Evolutionary conservation across 192 early-diverging fungal genomes (phyloP).

Genomic region (Jimgerdemannia flammicorona): DNA sequence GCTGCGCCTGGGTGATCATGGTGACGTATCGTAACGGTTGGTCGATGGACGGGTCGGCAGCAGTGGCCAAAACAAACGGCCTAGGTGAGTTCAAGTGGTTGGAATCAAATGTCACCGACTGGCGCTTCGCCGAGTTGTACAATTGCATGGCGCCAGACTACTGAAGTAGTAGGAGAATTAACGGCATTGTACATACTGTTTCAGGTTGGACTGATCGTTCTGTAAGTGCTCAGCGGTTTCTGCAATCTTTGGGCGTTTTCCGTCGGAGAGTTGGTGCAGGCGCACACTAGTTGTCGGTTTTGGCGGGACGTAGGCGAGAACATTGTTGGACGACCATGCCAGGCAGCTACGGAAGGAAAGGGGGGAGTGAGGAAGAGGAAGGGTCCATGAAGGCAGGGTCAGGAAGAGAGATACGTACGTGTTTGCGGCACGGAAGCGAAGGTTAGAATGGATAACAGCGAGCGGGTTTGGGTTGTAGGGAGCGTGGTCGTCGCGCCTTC

Average conservation of each 20-base stretch:
- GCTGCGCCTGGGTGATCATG: conserved; percentile 1
- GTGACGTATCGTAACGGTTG: not conserved
- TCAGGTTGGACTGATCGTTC: not conserved
- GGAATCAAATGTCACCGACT: too few species aligned
- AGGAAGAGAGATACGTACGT: not conserved
- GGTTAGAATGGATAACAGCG: not conserved
- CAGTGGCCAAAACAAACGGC: not conserved
- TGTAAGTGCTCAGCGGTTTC: not conserved
- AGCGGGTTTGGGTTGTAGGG: not conserved
- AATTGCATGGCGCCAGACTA: too few species aligned
- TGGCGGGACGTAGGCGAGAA: not conserved
- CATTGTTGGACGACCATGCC: not conserved
- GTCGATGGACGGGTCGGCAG: not conserved
- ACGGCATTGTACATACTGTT: not conserved
- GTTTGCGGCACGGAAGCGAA: not conserved
- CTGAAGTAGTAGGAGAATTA: too few species aligned
- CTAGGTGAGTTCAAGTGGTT: not conserved
- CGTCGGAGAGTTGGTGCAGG: not conserved
- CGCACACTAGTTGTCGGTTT: not conserved
- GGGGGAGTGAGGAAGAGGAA: not conserved
- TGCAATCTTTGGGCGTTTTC: not conserved
- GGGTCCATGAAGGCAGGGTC: not conserved
- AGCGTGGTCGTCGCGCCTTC: not conserved
- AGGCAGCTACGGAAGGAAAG: not conserved
- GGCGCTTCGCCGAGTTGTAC: too few species aligned